A percentile compares a stretch with the other conserved stretches of the same genome.
Conservation (phyloP, 148 eudicot species). For the Vaccinium vitisidaea region DNA sequence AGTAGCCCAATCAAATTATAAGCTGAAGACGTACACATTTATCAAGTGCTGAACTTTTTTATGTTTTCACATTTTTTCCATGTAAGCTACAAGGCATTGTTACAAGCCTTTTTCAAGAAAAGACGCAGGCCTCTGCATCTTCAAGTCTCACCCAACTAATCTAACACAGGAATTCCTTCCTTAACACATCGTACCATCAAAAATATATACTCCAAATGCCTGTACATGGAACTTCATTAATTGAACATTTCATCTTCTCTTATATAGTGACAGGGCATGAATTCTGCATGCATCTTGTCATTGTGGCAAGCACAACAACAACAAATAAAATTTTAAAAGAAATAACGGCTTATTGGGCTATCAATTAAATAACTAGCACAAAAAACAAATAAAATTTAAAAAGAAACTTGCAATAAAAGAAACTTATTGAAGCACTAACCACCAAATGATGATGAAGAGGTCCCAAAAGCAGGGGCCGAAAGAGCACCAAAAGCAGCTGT, state of each 20-base stretch:
- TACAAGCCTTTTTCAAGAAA: no score
- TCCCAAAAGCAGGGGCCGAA: neutral
- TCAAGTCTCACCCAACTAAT: no score
- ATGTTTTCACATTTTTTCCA: no score
- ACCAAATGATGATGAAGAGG: conserved; percentile 1
- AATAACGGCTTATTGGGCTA: neutral
- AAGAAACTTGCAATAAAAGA: neutral
- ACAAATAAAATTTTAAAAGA: neutral
- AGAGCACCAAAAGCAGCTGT: neutral
- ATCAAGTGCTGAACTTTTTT: no score
- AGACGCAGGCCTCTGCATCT: no score
- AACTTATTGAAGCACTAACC: neutral
- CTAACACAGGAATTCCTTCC: no score
- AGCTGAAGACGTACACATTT: no score
- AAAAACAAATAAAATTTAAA: neutral
- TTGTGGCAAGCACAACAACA: neutral
- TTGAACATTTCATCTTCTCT: neutral
- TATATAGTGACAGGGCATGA: neutral
- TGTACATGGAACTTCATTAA: neutral
- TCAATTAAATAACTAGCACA: neutral
- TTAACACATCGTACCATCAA: no score
- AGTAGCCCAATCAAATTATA: no score
- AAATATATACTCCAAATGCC: neutral
- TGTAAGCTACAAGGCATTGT: no score
- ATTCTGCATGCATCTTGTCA: neutral